phyloP scores from a whole-genome alignment of 768 basidiomycete genomes.

The Russula earlei region DNA sequence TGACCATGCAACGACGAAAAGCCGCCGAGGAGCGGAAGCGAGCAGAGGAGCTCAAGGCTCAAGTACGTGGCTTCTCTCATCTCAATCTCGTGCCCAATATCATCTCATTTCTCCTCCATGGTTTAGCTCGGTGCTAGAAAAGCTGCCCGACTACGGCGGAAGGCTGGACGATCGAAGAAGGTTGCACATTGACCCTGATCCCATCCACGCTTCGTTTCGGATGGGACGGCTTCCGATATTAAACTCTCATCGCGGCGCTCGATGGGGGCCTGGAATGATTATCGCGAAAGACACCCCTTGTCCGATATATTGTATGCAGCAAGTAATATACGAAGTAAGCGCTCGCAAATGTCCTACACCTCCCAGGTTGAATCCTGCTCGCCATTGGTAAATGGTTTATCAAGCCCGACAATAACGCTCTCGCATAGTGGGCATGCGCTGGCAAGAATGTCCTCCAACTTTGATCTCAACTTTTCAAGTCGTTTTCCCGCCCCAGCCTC shows the following conservation, averaged over 20 bases:
- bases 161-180: conserved; percentile 70
- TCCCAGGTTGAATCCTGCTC: conserved; percentile 75
- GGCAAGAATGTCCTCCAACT: conserved; percentile 84
- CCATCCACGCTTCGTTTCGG: background rate
- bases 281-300: background rate
- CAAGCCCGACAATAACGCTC: conserved; percentile 73
- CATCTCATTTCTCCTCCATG: conserved; percentile 2
- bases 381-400: conserved; percentile 77
- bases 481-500: conserved; percentile 50
- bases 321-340: conserved; percentile 6
- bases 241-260: too few relatives aligned
- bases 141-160: conserved; percentile 61
- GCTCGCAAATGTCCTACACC: conserved; percentile 32
- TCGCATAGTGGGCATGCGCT: conserved; percentile 92
- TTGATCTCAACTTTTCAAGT: conserved; percentile 63
- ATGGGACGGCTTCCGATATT: background rate
- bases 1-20: conserved; percentile 61
- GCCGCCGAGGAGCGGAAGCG: conserved; percentile 64
- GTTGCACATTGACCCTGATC: conserved; percentile 51
- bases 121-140: conserved; percentile 72
- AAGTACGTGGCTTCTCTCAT: conserved; percentile 30
- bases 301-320: conserved; percentile 1
- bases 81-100: background rate
- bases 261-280: too few relatives aligned
- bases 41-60: conserved; percentile 52